Percentiles rank a stretch among this genome's conserved stretches.
phyloP scores from a whole-genome alignment of 495 filamentous ascomycete genomes.

The Aspergillus egyptiacus region DNA sequence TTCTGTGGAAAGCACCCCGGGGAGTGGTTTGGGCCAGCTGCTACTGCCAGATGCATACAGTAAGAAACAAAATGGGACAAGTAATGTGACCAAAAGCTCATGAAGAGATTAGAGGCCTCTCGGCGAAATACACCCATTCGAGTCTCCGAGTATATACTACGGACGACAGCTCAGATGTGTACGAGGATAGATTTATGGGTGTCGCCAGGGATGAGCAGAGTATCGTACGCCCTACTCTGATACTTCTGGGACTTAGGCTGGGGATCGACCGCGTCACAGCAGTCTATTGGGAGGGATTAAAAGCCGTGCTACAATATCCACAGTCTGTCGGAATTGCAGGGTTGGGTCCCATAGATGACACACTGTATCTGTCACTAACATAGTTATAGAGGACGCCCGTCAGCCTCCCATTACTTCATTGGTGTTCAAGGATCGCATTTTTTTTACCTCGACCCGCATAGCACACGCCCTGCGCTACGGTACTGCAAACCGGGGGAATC shows the following conservation, averaged over 20 bases:
- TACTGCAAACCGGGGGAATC: slow-evolving; percentile 42
- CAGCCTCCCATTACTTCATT: slow-evolving; percentile 93
- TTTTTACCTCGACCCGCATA: slow-evolving; percentile 95
- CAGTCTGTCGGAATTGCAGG: slow-evolving; percentile 95
- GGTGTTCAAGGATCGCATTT: slow-evolving; percentile 84
- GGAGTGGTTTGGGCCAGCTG: slow-evolving; percentile 99
- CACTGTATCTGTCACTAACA: neutral
- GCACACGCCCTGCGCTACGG: slow-evolving; percentile 63
- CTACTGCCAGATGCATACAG: slow-evolving; percentile 94
- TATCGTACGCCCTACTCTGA: slow-evolving; percentile 73
- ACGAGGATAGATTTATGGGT: slow-evolving; percentile 77
- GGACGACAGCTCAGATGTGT: slow-evolving; percentile 84
- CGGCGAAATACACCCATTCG: slow-evolving; percentile 49
- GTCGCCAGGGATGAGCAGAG: slow-evolving; percentile 60
- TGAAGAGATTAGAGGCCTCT: slow-evolving; percentile 55
- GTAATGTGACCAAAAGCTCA: slow-evolving; percentile 18
- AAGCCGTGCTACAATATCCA: slow-evolving; percentile 69
- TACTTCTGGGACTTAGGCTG: slow-evolving; percentile 79
- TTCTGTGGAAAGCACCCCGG: slow-evolving; percentile 93
- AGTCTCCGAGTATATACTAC: slow-evolving; percentile 79
- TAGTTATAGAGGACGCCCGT: slow-evolving; percentile 70
- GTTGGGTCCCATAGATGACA: too few species aligned
- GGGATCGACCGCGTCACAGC: slow-evolving; percentile 92
- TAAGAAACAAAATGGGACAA: slow-evolving; percentile 38
- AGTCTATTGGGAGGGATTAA: slow-evolving; percentile 86